Evolutionary conservation across 768 basidiomycete species (phyloP).

Genomic region (Lactarius deliciosus): DNA sequence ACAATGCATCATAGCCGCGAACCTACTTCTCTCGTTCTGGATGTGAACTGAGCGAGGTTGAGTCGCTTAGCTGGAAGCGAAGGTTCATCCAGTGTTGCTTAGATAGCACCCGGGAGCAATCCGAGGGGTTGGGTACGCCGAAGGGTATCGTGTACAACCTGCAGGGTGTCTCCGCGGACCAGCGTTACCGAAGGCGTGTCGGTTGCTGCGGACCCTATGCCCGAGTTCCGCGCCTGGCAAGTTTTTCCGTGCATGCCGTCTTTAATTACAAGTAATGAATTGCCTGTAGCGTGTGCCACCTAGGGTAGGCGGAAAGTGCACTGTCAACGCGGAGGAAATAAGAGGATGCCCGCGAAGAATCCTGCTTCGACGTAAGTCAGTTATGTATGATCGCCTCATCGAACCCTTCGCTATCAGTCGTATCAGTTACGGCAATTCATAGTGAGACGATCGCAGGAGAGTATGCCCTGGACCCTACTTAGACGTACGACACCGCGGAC

Average conservation of each 20-base stretch:
- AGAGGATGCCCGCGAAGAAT: not conserved
- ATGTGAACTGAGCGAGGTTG: not conserved
- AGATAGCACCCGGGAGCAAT: not conserved
- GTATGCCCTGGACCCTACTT: not conserved
- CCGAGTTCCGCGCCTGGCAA: not conserved
- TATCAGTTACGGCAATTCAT: not conserved
- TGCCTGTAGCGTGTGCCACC: not conserved
- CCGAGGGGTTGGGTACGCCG: not conserved
- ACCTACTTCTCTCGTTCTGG: not conserved
- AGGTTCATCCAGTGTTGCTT: not conserved
- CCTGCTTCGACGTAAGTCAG: not conserved
- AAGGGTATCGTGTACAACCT: not conserved
- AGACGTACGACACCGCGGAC: not conserved
- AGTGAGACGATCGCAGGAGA: not conserved
- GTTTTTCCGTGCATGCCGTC: not conserved
- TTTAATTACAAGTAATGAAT: not conserved
- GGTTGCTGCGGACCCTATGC: slow-evolving; percentile 1
- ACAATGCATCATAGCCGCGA: not conserved
- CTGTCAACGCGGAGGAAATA: not conserved
- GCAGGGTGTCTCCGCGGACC: not conserved
- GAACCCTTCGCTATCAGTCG: not conserved
- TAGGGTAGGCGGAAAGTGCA: not conserved
- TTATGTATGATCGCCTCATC: not conserved
- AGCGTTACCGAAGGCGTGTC: not conserved
- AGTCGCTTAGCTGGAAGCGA: not conserved